Percentiles rank a stretch among this genome's conserved stretches.
Conservation (phyloP, 768 basidiomycete genomes). For the Strobilomyces confusus region DNA sequence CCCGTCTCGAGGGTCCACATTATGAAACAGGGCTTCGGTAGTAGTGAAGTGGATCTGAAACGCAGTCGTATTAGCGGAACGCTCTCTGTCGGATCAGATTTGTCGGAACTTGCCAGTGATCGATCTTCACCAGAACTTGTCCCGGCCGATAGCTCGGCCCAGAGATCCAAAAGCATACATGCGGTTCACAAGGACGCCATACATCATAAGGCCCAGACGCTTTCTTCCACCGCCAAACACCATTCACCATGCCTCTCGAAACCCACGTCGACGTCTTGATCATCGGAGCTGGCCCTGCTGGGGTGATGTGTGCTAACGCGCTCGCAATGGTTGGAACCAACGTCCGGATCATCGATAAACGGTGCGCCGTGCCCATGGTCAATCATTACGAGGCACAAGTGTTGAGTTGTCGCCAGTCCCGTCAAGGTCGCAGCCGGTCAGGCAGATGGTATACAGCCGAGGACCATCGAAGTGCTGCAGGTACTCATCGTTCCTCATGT, state of each 20-base stretch:
- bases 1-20: too few relatives aligned
- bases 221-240: neutral
- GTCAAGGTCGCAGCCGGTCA: constrained; percentile 43
- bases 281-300: constrained; percentile 48
- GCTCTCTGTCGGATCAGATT: too few relatives aligned
- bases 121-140: too few relatives aligned
- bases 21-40: too few relatives aligned
- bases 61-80: too few relatives aligned
- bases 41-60: too few relatives aligned
- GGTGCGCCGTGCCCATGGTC: too few relatives aligned
- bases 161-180: too few relatives aligned
- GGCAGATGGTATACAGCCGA: constrained; percentile 33
- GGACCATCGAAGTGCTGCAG: constrained; percentile 42
- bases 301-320: constrained; percentile 66
- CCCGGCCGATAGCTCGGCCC: too few relatives aligned
- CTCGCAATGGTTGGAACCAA: constrained; percentile 40
- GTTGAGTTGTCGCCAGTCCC: constrained; percentile 29
- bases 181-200: too few relatives aligned
- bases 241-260: constrained; percentile 18
- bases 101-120: too few relatives aligned
- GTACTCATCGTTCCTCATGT: neutral
- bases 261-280: constrained; percentile 44
- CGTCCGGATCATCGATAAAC: constrained; percentile 39
- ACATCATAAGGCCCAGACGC: constrained; percentile 11
- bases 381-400: too few relatives aligned